These are phyloP conservation scores for Yamadazyma dendronema DNA, from an alignment of 1,139 yeast genomes.

Conservation along the genomic window DNA sequence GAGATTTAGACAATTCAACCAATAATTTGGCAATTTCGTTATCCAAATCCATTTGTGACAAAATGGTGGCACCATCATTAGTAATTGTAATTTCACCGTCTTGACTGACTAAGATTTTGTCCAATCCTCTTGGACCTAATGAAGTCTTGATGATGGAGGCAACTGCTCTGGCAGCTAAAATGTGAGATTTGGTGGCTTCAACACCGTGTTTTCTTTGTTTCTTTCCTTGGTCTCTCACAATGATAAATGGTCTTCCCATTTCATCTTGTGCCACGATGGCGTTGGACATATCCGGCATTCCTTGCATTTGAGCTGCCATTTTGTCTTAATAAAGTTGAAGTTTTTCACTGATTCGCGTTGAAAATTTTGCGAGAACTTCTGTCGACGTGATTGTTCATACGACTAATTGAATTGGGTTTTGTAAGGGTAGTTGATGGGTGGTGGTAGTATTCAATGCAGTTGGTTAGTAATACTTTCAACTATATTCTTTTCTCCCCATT, in stretches of 20 bases:
- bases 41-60: slow-evolving; percentile 93
- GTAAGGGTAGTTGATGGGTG: too few relatives aligned
- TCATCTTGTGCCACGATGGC: slow-evolving; percentile 99
- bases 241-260: slow-evolving; percentile 97
- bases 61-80: slow-evolving; percentile 96
- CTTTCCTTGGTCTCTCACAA: slow-evolving; percentile 94
- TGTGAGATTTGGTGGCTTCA: slow-evolving; percentile 94
- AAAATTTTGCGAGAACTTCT: slow-evolving; percentile 11
- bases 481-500: too few relatives aligned
- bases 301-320: slow-evolving; percentile 42
- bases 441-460: too few relatives aligned
- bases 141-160: slow-evolving; percentile 91
- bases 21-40: slow-evolving; percentile 93
- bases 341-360: too few relatives aligned
- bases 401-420: not conserved
- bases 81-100: slow-evolving; percentile 98
- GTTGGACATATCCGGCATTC: slow-evolving; percentile 92
- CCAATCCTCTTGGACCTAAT: slow-evolving; percentile 97
- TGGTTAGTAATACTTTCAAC: too few relatives aligned
- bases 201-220: slow-evolving; percentile 90
- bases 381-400: not conserved
- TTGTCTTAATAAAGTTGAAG: too few relatives aligned
- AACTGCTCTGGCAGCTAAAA: slow-evolving; percentile 93
- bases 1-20: slow-evolving; percentile 92
- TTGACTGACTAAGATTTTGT: slow-evolving; percentile 85